Evolutionary conservation across 495 filamentous ascomycete genomes (phyloP).

Genomic region (Neurospora sp.): DNA sequence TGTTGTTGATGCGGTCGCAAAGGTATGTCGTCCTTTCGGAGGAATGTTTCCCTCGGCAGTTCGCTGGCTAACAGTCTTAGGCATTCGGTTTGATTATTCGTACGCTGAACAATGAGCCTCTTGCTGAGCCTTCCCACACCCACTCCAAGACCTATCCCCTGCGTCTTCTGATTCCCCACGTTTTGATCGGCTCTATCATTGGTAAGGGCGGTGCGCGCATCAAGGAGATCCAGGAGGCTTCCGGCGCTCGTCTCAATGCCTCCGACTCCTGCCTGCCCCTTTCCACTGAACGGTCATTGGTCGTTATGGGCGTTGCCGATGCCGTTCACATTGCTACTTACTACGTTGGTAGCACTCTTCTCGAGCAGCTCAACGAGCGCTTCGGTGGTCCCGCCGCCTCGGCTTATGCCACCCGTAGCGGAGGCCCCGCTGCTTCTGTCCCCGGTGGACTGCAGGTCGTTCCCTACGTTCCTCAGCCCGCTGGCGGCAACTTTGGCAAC

Average conservation of each 20-base stretch:
- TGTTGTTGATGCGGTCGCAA: conserved; percentile 88
- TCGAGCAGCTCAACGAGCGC: conserved; percentile 90
- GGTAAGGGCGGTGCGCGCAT: conserved; percentile 91
- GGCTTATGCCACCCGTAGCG: conserved; percentile 90
- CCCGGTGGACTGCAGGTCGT: conserved; percentile 97
- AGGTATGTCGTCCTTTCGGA: conserved; percentile 47
- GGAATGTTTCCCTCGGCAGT: background rate
- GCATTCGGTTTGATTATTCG: conserved; percentile 97
- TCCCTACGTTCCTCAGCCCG: conserved; percentile 86
- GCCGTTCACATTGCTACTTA: conserved; percentile 98
- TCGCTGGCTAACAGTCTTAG: conserved; percentile 34
- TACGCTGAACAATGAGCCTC: conserved; percentile 90
- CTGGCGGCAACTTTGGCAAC: conserved; percentile 82
- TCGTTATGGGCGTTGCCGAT: conserved; percentile 82
- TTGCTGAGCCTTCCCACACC: conserved; percentile 73
- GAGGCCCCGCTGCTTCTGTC: conserved; percentile 81
- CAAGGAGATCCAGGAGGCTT: conserved; percentile 96
- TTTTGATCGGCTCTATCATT: conserved; percentile 97
- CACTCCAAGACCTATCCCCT: conserved; percentile 97
- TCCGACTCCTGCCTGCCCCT: conserved; percentile 89
- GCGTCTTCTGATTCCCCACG: conserved; percentile 89
- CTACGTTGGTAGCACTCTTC: conserved; percentile 91
- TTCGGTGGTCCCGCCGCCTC: conserved; percentile 95
- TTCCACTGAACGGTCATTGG: conserved; percentile 92
- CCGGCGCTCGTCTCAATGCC: conserved; percentile 90